Conservation (phyloP, 1,139 yeast genomes). For the Hansenula anomala region DNA sequence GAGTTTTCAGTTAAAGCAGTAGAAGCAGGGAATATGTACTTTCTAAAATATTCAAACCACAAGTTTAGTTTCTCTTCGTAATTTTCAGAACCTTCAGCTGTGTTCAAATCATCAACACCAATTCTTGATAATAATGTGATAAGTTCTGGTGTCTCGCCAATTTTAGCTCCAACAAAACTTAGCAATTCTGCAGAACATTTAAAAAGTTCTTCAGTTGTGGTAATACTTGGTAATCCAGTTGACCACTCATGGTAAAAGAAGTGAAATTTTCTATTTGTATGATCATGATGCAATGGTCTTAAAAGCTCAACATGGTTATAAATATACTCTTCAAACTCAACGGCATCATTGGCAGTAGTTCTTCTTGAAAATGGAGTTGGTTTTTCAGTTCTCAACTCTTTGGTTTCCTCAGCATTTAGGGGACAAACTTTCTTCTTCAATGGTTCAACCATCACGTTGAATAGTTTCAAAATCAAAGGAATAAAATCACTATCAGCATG, state of each 20-base stretch:
- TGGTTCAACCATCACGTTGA: conserved; percentile 47
- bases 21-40: conserved; percentile 64
- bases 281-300: conserved; percentile 13
- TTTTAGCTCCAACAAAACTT: conserved; percentile 49
- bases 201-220: conserved; percentile 41
- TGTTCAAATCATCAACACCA: conserved; percentile 35
- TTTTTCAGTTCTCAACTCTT: conserved; percentile 20
- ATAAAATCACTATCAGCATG: conserved; percentile 50
- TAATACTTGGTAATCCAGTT: conserved; percentile 33
- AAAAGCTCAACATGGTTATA: conserved; percentile 14
- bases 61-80: conserved; percentile 27
- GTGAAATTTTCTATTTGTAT: conserved; percentile 29
- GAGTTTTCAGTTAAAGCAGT: conserved; percentile 59
- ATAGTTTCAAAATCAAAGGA: conserved; percentile 43
- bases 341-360: conserved; percentile 29
- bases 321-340: conserved; percentile 27
- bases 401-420: conserved; percentile 9
- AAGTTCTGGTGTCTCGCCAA: conserved; percentile 46
- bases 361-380: conserved; percentile 21
- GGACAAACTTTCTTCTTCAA: conserved; percentile 29
- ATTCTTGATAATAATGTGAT: conserved; percentile 61
- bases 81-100: conserved; percentile 4
- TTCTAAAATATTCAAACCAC: conserved; percentile 65
- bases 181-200: conserved; percentile 43
- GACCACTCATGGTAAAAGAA: conserved; percentile 57